Evolutionary conservation across 192 early-diverging fungal genomes (phyloP).

Genomic region (Backusella tuberculispora): DNA sequence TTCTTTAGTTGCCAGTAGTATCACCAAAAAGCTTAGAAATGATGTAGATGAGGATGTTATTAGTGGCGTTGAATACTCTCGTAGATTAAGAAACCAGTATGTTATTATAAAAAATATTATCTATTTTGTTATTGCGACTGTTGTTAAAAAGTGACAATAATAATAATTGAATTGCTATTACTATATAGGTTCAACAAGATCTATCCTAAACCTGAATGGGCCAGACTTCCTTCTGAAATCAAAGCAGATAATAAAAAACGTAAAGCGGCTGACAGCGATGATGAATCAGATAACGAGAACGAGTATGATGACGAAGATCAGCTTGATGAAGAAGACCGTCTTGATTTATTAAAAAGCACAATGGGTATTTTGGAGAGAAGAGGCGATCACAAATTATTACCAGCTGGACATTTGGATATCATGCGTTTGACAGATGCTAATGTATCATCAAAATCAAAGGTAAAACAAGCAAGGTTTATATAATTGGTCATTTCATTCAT

Average conservation of each 20-base stretch:
- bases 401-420: slow-evolving; percentile 61
- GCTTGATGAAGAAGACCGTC: slow-evolving; percentile 49
- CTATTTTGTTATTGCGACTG: background rate
- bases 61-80: slow-evolving; percentile 81
- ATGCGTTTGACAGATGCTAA: slow-evolving; percentile 81
- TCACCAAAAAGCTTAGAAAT: slow-evolving; percentile 79
- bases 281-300: slow-evolving; percentile 48
- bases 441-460: slow-evolving; percentile 43
- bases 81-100: slow-evolving; percentile 82
- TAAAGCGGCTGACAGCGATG: slow-evolving; percentile 28
- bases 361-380: slow-evolving; percentile 49
- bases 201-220: slow-evolving; percentile 88
- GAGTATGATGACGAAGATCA: slow-evolving; percentile 43
- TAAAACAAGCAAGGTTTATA: background rate
- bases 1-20: slow-evolving; percentile 65
- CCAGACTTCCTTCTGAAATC: slow-evolving; percentile 58
- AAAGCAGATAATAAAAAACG: slow-evolving; percentile 41
- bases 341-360: slow-evolving; percentile 47
- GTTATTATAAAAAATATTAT: slow-evolving; percentile 16
- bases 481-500: background rate
- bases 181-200: slow-evolving; percentile 71
- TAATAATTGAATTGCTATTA: background rate
- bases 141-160: too few species aligned
- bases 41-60: slow-evolving; percentile 76
- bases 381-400: slow-evolving; percentile 35